phyloP scores from a whole-genome alignment of 495 filamentous ascomycete species.

The Gamarada debralockiae region DNA sequence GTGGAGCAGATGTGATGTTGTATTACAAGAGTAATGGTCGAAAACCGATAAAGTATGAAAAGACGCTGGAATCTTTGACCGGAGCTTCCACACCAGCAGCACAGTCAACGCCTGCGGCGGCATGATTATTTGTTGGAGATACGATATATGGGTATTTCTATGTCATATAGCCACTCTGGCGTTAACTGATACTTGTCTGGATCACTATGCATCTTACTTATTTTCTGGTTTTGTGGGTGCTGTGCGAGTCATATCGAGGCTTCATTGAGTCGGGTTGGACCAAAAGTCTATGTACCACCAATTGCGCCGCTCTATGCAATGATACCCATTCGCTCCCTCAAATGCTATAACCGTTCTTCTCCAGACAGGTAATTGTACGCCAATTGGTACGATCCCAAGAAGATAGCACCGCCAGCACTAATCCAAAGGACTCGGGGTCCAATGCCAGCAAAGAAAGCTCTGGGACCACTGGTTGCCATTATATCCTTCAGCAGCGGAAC shows the following conservation, averaged over 20 bases:
- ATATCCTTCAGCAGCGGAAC: constrained; percentile 60
- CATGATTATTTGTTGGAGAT: background rate
- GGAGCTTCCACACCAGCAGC: constrained; percentile 4
- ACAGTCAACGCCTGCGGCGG: constrained; percentile 2
- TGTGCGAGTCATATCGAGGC: no score
- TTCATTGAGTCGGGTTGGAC: background rate
- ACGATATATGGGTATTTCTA: no score
- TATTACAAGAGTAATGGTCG: constrained; percentile 88
- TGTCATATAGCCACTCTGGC: no score
- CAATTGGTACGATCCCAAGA: constrained; percentile 94
- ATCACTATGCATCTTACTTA: no score
- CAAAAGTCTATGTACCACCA: background rate
- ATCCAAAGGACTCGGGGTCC: constrained; percentile 93
- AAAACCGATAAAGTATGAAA: constrained; percentile 37
- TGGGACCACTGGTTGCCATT: constrained; percentile 62
- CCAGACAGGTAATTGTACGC: constrained; percentile 36
- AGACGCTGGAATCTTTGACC: constrained; percentile 3
- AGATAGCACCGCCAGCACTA: constrained; percentile 86
- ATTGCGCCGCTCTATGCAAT: constrained; percentile 14
- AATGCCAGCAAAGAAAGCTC: constrained; percentile 84
- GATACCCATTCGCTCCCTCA: background rate
- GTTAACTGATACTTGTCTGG: no score
- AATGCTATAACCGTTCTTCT: background rate
- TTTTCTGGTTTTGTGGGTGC: no score
- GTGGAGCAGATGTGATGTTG: constrained; percentile 81